Conservation (phyloP, 225 moss, liverwort and hornwort genomes). For the Anthoceros angustus region DNA sequence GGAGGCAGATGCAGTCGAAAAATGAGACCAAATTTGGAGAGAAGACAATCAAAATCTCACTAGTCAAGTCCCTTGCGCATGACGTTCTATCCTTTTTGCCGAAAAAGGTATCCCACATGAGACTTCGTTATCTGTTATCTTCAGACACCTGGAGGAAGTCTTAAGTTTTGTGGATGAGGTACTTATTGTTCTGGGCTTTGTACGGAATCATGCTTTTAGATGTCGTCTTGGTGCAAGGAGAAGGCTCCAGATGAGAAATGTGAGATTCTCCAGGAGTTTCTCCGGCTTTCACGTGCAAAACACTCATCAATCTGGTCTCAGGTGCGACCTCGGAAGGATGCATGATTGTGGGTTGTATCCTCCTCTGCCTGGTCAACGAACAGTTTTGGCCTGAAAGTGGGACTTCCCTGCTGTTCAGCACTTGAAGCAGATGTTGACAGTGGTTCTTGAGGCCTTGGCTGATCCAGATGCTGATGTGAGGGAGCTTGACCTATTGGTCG, state of each 20-base stretch:
- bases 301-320: constrained; percentile 49
- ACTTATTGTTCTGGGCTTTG: neutral
- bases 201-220: constrained; percentile 15
- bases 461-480: constrained; percentile 52
- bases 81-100: neutral
- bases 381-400: neutral
- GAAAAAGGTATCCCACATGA: neutral
- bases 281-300: constrained; percentile 36
- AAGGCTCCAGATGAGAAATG: constrained; percentile 43
- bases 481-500: constrained; percentile 60
- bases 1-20: neutral
- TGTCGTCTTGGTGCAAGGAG: constrained; percentile 58
- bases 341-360: constrained; percentile 5
- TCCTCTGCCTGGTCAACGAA: constrained; percentile 6
- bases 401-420: constrained; percentile 22
- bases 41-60: neutral
- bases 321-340: constrained; percentile 16
- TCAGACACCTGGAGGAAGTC: neutral
- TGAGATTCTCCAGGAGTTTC: constrained; percentile 49
- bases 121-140: neutral
- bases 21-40: neutral
- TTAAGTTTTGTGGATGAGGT: neutral
- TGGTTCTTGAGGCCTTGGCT: constrained; percentile 65
- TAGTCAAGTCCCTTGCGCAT: neutral
- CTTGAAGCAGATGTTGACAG: constrained; percentile 56